Percentiles rank a stretch among this genome's conserved stretches.
phyloP scores from a whole-genome alignment of 2,329 filamentous ascomycete species.

The Pseudogymnoascus sp. region DNA sequence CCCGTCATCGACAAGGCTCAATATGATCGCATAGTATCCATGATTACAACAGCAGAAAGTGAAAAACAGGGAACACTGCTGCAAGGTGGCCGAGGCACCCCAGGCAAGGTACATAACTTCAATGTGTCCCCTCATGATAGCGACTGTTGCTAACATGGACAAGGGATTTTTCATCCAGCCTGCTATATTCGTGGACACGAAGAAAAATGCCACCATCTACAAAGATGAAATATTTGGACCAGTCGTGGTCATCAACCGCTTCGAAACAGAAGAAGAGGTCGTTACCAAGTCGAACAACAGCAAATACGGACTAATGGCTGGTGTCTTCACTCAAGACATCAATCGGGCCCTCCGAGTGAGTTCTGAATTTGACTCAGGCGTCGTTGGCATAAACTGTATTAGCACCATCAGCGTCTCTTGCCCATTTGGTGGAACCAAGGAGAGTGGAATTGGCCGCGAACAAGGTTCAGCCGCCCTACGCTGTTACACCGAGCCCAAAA shows the following conservation, averaged over 20 bases:
- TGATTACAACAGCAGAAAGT: background rate
- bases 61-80: constrained; percentile 9
- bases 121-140: background rate
- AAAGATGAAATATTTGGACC: constrained; percentile 56
- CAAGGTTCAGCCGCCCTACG: constrained; percentile 11
- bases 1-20: constrained; percentile 37
- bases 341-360: constrained; percentile 49
- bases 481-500: constrained; percentile 18
- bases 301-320: constrained; percentile 44
- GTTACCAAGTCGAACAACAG: constrained; percentile 49
- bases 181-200: constrained; percentile 41
- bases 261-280: constrained; percentile 51
- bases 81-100: background rate
- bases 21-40: constrained; percentile 27
- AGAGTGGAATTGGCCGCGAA: constrained; percentile 54
- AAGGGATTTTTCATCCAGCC: constrained; percentile 51
- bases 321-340: constrained; percentile 56
- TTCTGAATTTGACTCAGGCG: constrained; percentile 53
- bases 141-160: background rate
- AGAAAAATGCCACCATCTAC: constrained; percentile 44
- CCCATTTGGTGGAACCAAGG: constrained; percentile 63
- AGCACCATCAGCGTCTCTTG: constrained; percentile 24
- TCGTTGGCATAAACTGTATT: constrained; percentile 58
- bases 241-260: constrained; percentile 48
- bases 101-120: constrained; percentile 1